phyloP scores from a whole-genome alignment of 805 yeast genomes.

The Ogataea degrootiae region DNA sequence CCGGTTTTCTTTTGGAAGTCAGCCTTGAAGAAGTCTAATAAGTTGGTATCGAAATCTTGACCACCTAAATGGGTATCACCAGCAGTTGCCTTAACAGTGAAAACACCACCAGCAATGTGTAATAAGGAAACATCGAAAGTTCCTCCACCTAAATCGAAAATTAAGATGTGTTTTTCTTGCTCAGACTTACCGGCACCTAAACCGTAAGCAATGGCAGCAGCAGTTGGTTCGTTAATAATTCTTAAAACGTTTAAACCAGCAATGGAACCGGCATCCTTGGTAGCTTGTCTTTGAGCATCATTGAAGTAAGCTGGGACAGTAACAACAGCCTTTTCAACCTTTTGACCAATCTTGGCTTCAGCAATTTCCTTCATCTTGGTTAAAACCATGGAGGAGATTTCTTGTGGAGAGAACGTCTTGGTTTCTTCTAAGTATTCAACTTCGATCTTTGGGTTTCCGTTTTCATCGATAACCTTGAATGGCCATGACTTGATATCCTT shows the following conservation, averaged over 20 bases:
- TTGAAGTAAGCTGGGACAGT: slow-evolving; percentile 80
- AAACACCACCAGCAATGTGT: slow-evolving; percentile 92
- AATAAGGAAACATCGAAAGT: slow-evolving; percentile 94
- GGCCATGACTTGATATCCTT: slow-evolving; percentile 91
- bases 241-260: slow-evolving; percentile 75
- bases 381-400: slow-evolving; percentile 71
- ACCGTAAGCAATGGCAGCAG: slow-evolving; percentile 99
- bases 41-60: slow-evolving; percentile 97
- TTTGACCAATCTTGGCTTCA: slow-evolving; percentile 68
- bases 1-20: slow-evolving; percentile 93
- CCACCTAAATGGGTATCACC: slow-evolving; percentile 99
- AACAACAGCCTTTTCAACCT: slow-evolving; percentile 69
- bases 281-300: slow-evolving; percentile 78
- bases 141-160: slow-evolving; percentile 98
- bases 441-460: slow-evolving; percentile 64
- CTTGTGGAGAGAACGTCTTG: slow-evolving; percentile 70
- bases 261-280: slow-evolving; percentile 79
- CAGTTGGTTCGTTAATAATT: slow-evolving; percentile 82
- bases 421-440: slow-evolving; percentile 67
- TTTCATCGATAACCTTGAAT: slow-evolving; percentile 62
- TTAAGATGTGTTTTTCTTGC: slow-evolving; percentile 81
- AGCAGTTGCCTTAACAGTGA: slow-evolving; percentile 96
- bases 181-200: slow-evolving; percentile 83
- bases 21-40: slow-evolving; percentile 85
- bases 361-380: slow-evolving; percentile 81